A percentile compares a stretch with the other conserved stretches of the same genome.
Evolutionary conservation across 306 rosid species (phyloP).

Genomic region (Dryas octopetala): DNA sequence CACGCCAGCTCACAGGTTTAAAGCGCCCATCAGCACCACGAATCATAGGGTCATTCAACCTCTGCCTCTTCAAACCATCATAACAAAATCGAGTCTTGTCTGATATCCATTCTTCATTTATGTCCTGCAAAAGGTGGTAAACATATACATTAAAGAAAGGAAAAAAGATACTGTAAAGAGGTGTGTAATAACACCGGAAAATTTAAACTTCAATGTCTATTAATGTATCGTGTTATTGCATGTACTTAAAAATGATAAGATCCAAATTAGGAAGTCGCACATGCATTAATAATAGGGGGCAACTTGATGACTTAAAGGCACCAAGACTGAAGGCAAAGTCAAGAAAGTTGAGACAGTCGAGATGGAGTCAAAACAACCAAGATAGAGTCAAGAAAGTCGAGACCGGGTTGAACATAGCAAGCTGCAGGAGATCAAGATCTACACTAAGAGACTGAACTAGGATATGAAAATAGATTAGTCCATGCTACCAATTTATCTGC

Average conservation of each 20-base stretch:
- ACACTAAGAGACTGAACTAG: not conserved
- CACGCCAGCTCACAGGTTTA: constrained; percentile 89
- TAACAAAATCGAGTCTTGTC: constrained; percentile 97
- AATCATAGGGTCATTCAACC: constrained; percentile 96
- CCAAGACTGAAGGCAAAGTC: not conserved
- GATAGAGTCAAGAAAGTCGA: not conserved
- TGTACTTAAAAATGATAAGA: not conserved
- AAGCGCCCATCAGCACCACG: constrained; percentile 96
- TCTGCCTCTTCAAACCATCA: constrained; percentile 99
- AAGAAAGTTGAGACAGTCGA: not conserved
- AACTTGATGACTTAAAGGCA: not conserved
- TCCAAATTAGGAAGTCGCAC: not conserved
- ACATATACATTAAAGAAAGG: not conserved
- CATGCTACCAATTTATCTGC: too few relatives aligned
- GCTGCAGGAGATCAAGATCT: not conserved
- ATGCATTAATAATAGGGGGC: not conserved
- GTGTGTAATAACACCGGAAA: not conserved
- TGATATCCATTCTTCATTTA: constrained; percentile 99
- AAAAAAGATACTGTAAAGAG: not conserved
- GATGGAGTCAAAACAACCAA: not conserved
- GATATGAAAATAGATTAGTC: too few relatives aligned
- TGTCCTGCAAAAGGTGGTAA: constrained; percentile 56
- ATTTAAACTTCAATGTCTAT: not conserved
- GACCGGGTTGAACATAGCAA: not conserved
- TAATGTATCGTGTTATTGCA: not conserved